A percentile compares a stretch with the other conserved stretches of the same genome.
phyloP scores from a whole-genome alignment of 108 stramenopile genomes.

The Nannochloropsis salina region DNA sequence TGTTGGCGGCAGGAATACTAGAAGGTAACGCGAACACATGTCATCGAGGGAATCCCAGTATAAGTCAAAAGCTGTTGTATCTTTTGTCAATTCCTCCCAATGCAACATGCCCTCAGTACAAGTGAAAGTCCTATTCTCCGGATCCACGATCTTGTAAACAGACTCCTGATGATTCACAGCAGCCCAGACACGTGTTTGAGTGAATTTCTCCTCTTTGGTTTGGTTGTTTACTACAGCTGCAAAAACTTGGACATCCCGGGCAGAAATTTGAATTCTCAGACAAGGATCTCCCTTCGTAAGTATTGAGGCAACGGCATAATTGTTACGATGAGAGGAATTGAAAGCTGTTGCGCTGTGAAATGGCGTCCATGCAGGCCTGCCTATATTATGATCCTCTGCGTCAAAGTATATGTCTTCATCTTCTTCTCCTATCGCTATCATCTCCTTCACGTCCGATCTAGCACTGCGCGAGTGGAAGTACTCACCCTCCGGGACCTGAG shows the following conservation, averaged over 20 bases:
- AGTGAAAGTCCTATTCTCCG: not conserved
- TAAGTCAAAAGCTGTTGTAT: not conserved
- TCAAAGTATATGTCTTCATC: not conserved
- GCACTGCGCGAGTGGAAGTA: not conserved
- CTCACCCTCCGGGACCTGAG: not conserved
- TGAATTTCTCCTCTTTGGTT: not conserved
- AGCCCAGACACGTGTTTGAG: conserved; percentile 9
- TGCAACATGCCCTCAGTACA: not conserved
- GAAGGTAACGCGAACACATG: not conserved
- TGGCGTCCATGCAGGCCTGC: no score
- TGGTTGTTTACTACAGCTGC: not conserved
- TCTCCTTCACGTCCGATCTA: not conserved
- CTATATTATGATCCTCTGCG: not conserved
- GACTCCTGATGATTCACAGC: not conserved
- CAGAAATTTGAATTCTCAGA: not conserved
- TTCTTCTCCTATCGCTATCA: not conserved
- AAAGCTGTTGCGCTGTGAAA: no score
- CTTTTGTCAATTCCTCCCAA: conserved; percentile 11
- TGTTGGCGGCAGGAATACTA: not conserved
- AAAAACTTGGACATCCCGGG: not conserved
- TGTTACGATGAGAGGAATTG: no score
- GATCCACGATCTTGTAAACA: not conserved
- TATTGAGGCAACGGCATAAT: not conserved
- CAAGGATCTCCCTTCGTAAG: not conserved
- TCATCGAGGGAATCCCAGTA: not conserved